Percentiles rank a stretch among this genome's conserved stretches.
Conservation (phyloP, 2,329 filamentous ascomycete species). For the Ceratocystis smalleyi region DNA sequence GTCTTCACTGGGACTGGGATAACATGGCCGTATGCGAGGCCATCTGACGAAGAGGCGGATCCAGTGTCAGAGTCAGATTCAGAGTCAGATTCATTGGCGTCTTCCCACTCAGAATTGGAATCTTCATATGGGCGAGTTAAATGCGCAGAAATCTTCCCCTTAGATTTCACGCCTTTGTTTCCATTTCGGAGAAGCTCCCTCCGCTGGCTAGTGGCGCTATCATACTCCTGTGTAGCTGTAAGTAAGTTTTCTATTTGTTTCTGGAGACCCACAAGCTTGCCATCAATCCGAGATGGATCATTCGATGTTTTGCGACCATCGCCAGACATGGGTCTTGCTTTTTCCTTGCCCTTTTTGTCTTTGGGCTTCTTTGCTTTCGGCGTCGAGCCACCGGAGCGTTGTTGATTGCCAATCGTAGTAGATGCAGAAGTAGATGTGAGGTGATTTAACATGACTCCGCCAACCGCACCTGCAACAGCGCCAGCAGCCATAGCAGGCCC, state of each 20-base stretch:
- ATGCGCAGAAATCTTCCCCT: neutral
- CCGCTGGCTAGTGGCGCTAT: neutral
- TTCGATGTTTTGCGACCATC: neutral
- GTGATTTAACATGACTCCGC: neutral
- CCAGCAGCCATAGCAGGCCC: conserved; percentile 9
- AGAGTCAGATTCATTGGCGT: conserved; percentile 5
- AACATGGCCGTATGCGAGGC: conserved; percentile 10
- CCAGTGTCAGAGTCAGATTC: conserved; percentile 5
- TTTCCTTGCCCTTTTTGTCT: conserved; percentile 11
- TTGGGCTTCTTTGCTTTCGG: neutral
- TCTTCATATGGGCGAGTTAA: conserved; percentile 7
- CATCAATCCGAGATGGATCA: conserved; percentile 1
- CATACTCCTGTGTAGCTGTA: conserved; percentile 13
- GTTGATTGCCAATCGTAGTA: neutral
- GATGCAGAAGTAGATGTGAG: neutral
- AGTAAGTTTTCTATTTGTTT: conserved; percentile 7
- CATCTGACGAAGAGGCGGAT: conserved; percentile 9
- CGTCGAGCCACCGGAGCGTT: conserved; percentile 12
- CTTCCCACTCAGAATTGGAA: conserved; percentile 13
- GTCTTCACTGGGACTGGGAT: neutral
- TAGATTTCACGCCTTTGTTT: neutral
- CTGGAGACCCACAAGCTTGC: neutral
- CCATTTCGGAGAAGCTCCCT: neutral
- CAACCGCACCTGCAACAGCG: conserved; percentile 11
- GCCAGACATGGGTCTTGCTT: conserved; percentile 1